Evolutionary conservation across 1,284 basidiomycete species (phyloP).

Genomic region (Takashimella koratensis): DNA sequence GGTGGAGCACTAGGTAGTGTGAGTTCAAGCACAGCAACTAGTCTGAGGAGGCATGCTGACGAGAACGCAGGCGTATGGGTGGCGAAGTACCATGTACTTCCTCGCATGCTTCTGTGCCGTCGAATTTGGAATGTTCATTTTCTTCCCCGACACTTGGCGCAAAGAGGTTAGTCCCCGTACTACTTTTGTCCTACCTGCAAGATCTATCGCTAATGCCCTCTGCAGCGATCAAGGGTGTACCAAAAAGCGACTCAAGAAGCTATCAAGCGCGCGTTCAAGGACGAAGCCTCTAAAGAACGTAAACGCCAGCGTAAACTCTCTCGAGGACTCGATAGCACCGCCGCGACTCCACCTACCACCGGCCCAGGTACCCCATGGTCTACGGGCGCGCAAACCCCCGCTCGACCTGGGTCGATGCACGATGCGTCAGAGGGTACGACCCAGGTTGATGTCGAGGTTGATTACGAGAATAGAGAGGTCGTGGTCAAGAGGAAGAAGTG

Average conservation of each 20-base stretch:
- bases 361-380: not conserved
- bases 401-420: not conserved
- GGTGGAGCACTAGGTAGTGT: slow-evolving; percentile 58
- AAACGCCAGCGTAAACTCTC: slow-evolving; percentile 27
- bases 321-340: slow-evolving; percentile 23
- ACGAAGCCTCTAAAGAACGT: slow-evolving; percentile 25
- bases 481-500: not conserved
- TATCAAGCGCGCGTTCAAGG: slow-evolving; percentile 36
- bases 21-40: slow-evolving; percentile 7
- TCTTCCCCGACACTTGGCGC: slow-evolving; percentile 77
- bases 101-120: slow-evolving; percentile 61
- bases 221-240: slow-evolving; percentile 66
- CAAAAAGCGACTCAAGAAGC: slow-evolving; percentile 55
- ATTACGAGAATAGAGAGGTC: not conserved
- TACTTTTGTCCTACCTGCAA: not conserved
- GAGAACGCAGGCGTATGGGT: slow-evolving; percentile 57
- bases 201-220: not conserved
- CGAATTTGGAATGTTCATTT: slow-evolving; percentile 59
- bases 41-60: not conserved
- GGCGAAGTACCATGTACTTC: slow-evolving; percentile 80
- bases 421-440: not conserved
- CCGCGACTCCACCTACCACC: slow-evolving; percentile 30
- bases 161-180: slow-evolving; percentile 51
- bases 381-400: slow-evolving; percentile 6
- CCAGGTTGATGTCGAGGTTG: not conserved